phyloP scores from a whole-genome alignment of 2,329 filamentous ascomycete genomes.

The Coniochaeta hoffmannii region DNA sequence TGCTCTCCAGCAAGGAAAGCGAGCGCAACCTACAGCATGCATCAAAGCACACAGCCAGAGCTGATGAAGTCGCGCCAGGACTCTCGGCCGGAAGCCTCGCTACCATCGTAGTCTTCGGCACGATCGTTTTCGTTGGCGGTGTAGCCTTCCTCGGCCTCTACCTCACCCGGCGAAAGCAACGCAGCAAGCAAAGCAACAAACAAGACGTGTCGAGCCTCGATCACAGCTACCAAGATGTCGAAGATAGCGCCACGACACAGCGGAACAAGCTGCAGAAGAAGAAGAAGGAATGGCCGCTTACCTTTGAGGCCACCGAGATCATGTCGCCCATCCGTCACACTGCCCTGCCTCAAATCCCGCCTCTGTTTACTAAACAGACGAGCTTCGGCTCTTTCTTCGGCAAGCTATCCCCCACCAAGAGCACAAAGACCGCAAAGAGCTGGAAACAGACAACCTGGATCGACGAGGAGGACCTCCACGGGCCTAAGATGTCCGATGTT shows the following conservation, averaged over 20 bases:
- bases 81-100: neutral
- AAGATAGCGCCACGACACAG: neutral
- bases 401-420: neutral
- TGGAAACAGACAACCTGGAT: conserved; percentile 31
- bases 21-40: neutral
- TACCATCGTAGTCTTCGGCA: neutral
- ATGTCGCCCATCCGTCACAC: conserved; percentile 7
- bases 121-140: neutral
- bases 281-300: conserved; percentile 2
- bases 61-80: neutral
- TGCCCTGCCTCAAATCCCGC: conserved; percentile 16
- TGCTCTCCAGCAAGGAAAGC: neutral
- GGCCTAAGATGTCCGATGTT: conserved; percentile 28
- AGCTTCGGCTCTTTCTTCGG: conserved; percentile 3
- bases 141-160: neutral
- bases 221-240: neutral
- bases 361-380: conserved; percentile 12
- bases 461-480: conserved; percentile 43
- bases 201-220: neutral
- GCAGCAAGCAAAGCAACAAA: neutral
- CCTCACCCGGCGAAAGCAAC: neutral
- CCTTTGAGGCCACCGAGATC: neutral
- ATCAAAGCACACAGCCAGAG: neutral
- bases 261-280: conserved; percentile 3
- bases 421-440: neutral